A percentile compares a stretch with the other conserved stretches of the same genome.
phyloP scores from a whole-genome alignment of 257 asterid genomes.

The Plantago elongata region DNA sequence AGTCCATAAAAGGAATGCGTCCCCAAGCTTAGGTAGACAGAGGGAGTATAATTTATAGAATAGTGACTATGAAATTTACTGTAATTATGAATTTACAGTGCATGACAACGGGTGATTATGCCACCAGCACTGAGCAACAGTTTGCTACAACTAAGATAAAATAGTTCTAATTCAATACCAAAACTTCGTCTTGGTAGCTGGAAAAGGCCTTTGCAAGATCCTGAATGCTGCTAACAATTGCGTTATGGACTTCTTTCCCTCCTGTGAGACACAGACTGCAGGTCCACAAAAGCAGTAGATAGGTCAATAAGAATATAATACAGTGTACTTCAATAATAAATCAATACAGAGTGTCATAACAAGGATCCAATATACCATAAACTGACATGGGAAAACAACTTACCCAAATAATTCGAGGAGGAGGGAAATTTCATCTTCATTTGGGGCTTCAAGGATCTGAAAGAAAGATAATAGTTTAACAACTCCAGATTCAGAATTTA shows the following conservation, averaged over 20 bases:
- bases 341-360: conserved; percentile 9
- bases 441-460: conserved; percentile 94
- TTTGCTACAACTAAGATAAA: neutral
- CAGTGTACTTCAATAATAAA: conserved; percentile 17
- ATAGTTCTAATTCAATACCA: conserved; percentile 47
- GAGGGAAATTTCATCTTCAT: conserved; percentile 81
- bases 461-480: conserved; percentile 27
- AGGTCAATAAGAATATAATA: conserved; percentile 20
- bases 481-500: conserved; percentile 19
- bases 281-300: conserved; percentile 22
- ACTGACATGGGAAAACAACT: conserved; percentile 30
- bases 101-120: conserved; percentile 2
- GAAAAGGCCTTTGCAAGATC: conserved; percentile 90
- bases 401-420: conserved; percentile 86
- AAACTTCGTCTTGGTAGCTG: conserved; percentile 82
- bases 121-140: neutral
- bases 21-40: no score
- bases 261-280: conserved; percentile 90
- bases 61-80: no score
- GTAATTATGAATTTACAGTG: neutral
- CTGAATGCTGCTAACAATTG: conserved; percentile 94
- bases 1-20: no score
- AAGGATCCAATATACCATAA: conserved; percentile 8
- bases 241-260: conserved; percentile 90
- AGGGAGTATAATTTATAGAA: no score